A percentile compares a stretch with the other conserved stretches of the same genome.
These are phyloP conservation scores for Colletotrichum sublineola DNA, from an alignment of 2,329 filamentous ascomycete genomes.

Conservation along the genomic window DNA sequence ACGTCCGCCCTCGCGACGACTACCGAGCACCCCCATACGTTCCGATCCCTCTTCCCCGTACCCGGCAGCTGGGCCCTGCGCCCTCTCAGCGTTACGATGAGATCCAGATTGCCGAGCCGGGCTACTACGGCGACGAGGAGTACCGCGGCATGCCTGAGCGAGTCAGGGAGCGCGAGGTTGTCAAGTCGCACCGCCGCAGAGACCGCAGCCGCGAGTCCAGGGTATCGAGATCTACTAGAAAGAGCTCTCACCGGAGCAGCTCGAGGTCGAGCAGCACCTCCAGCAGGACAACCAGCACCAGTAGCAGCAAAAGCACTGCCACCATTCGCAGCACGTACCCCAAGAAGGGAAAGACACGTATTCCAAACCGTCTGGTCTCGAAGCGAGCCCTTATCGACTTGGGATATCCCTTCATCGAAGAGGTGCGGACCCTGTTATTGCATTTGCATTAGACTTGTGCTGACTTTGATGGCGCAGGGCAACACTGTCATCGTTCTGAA, in stretches of 20 bases:
- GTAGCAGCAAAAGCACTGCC: slow-evolving; percentile 63
- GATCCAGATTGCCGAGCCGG: slow-evolving; percentile 75
- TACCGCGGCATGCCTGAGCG: slow-evolving; percentile 73
- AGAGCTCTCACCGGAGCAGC: slow-evolving; percentile 54
- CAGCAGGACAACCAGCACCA: slow-evolving; percentile 53
- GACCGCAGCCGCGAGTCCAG: slow-evolving; percentile 58
- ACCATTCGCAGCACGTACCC: slow-evolving; percentile 75
- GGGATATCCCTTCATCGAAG: slow-evolving; percentile 88
- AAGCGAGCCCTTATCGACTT: slow-evolving; percentile 85
- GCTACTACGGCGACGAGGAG: slow-evolving; percentile 79
- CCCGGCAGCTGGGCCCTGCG: slow-evolving; percentile 70
- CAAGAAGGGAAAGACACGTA: slow-evolving; percentile 89
- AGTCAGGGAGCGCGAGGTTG: slow-evolving; percentile 72
- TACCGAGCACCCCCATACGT: slow-evolving; percentile 65
- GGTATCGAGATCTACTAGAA: slow-evolving; percentile 56
- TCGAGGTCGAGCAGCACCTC: slow-evolving; percentile 59
- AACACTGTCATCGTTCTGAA: slow-evolving; percentile 85
- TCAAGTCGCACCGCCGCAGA: slow-evolving; percentile 62
- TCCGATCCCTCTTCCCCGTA: slow-evolving; percentile 78
- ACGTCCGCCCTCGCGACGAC: slow-evolving; percentile 62
- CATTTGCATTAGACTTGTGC: neutral
- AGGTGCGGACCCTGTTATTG: slow-evolving; percentile 66
- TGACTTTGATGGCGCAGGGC: slow-evolving; percentile 64
- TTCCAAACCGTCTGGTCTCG: slow-evolving; percentile 84
- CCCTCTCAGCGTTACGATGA: slow-evolving; percentile 71